Conservation (phyloP, 306 rosid species). For the Amphicarpaea edgeworthii region DNA sequence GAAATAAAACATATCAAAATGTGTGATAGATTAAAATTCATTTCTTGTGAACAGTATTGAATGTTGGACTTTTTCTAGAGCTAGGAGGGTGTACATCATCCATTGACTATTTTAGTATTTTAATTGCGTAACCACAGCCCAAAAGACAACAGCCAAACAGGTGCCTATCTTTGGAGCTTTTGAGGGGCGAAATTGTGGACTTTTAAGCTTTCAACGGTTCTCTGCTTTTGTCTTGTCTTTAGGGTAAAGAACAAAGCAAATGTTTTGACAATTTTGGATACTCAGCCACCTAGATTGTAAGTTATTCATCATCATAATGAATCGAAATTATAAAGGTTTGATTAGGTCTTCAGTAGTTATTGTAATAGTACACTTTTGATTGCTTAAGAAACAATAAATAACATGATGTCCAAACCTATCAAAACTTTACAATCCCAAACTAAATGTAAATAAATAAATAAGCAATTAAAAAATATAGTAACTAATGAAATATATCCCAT, state of each 20-base stretch:
- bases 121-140: neutral
- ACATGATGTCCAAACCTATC: no score
- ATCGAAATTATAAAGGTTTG: neutral
- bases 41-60: slow-evolving; percentile 7
- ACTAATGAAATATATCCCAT: no score
- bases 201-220: neutral
- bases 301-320: neutral
- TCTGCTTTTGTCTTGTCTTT: neutral
- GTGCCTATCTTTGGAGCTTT: neutral
- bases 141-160: neutral
- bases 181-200: slow-evolving; percentile 1
- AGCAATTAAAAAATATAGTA: no score
- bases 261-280: neutral
- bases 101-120: neutral
- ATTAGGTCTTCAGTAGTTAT: no score
- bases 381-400: no score
- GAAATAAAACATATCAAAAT: neutral
- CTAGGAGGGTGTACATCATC: neutral
- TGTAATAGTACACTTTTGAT: no score
- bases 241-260: neutral
- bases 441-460: no score
- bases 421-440: no score
- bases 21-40: neutral
- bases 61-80: neutral
- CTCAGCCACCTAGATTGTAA: neutral